phyloP scores from a whole-genome alignment of 495 filamentous ascomycete genomes.

The Chaetomium cochliodes region DNA sequence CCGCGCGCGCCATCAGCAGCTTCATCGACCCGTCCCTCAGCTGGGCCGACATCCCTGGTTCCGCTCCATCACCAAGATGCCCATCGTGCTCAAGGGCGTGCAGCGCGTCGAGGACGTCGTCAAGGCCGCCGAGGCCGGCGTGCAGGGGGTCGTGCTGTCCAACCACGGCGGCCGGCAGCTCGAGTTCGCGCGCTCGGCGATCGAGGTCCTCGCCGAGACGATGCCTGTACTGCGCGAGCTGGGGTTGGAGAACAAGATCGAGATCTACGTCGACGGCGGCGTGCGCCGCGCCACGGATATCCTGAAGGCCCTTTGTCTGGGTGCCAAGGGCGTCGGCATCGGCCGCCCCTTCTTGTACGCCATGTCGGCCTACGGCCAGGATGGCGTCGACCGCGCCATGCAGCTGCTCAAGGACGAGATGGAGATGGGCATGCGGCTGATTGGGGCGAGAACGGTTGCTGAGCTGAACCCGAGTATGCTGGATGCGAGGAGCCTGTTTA shows the following conservation, averaged over 20 bases:
- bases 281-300: conserved; percentile 90
- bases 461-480: conserved; percentile 77
- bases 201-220: conserved; percentile 92
- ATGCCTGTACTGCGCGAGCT: conserved; percentile 88
- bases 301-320: conserved; percentile 90
- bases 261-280: conserved; percentile 90
- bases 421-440: conserved; percentile 97
- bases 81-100: conserved; percentile 94
- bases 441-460: conserved; percentile 70
- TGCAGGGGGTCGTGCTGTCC: conserved; percentile 90
- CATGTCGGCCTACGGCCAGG: conserved; percentile 88
- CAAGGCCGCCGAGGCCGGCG: conserved; percentile 74
- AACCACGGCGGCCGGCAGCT: conserved; percentile 99
- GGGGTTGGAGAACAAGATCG: conserved; percentile 78
- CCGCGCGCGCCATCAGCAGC: conserved; percentile 82
- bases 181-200: conserved; percentile 84
- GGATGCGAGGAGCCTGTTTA: conserved; percentile 69
- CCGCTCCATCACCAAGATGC: conserved; percentile 87
- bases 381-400: conserved; percentile 89
- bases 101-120: conserved; percentile 95
- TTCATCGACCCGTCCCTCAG: conserved; percentile 91
- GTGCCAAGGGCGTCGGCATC: conserved; percentile 90
- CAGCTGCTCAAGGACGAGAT: conserved; percentile 96
- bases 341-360: conserved; percentile 93
- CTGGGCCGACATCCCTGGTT: conserved; percentile 99